Conservation (phyloP, 129 eudicot genomes). For the Apium graveolens region DNA sequence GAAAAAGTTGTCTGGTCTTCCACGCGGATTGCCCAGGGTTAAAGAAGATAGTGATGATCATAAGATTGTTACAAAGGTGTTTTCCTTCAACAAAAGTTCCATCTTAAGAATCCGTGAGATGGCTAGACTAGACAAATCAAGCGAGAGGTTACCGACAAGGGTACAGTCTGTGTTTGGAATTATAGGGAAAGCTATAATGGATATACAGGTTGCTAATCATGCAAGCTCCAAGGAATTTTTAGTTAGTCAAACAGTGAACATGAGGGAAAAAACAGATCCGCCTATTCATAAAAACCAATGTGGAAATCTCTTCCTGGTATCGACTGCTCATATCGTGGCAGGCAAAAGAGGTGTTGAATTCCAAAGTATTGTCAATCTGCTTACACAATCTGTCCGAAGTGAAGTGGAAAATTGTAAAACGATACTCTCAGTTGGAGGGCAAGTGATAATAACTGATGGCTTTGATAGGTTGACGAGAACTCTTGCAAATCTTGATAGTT, state of each 20-base stretch:
- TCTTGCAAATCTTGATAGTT: not conserved
- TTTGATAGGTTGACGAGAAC: not conserved
- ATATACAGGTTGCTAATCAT: not conserved
- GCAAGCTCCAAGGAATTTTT: not conserved
- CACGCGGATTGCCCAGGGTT: not conserved
- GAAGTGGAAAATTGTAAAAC: not conserved
- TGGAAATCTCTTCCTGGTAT: not conserved
- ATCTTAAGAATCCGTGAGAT: not conserved
- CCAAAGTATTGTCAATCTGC: not conserved
- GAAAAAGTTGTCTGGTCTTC: not conserved
- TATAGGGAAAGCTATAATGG: not conserved
- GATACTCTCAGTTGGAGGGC: not conserved
- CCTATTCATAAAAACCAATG: not conserved
- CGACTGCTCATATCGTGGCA: not conserved
- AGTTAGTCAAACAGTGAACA: not conserved
- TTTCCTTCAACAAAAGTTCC: not conserved
- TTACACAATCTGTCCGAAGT: not conserved
- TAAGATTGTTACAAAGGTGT: not conserved
- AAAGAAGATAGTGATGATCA: not conserved
- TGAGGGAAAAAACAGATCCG: not conserved
- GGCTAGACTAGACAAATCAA: not conserved
- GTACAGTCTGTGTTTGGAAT: conserved; percentile 2
- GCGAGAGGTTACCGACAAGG: not conserved
- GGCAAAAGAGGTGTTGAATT: not conserved
- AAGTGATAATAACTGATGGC: not conserved